Percentiles rank a stretch among this genome's conserved stretches.
Conservation (phyloP, 495 filamentous ascomycete species). For the Xylaria scruposa region DNA sequence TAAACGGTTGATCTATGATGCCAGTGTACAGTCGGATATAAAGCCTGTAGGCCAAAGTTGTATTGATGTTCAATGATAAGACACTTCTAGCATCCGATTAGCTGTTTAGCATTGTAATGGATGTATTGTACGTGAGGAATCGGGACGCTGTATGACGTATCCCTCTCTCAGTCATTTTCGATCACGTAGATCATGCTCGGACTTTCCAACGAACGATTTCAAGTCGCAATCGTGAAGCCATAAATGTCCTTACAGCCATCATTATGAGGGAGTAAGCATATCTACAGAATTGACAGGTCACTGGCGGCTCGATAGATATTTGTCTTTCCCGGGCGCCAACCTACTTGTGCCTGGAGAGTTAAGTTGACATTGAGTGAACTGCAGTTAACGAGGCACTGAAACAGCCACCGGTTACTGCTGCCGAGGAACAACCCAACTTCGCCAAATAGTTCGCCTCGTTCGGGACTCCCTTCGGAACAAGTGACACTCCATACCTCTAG, state of each 20-base stretch:
- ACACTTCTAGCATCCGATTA: not conserved
- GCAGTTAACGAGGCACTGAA: slow-evolving; percentile 27
- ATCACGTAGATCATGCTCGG: not conserved
- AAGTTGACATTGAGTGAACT: slow-evolving; percentile 24
- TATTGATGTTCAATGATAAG: not conserved
- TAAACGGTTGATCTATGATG: not conserved
- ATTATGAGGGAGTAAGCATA: slow-evolving; percentile 40
- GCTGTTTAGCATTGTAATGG: not conserved
- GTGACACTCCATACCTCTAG: not conserved
- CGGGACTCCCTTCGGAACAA: not conserved
- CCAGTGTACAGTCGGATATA: not conserved
- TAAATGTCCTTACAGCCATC: slow-evolving; percentile 37
- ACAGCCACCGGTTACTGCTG: slow-evolving; percentile 12
- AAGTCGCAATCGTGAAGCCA: not conserved
- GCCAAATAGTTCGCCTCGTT: not conserved
- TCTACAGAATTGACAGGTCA: not conserved
- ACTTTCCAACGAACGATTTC: not conserved
- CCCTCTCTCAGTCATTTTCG: not conserved
- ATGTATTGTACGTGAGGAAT: not conserved
- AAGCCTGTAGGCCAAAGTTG: not conserved
- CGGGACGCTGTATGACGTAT: not conserved
- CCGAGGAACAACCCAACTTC: not conserved
- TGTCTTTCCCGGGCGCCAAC: not conserved
- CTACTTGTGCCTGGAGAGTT: slow-evolving; percentile 39
- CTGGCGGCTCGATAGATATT: not conserved